Conservation (phyloP, 768 basidiomycete genomes). For the Trametes cingulata region DNA sequence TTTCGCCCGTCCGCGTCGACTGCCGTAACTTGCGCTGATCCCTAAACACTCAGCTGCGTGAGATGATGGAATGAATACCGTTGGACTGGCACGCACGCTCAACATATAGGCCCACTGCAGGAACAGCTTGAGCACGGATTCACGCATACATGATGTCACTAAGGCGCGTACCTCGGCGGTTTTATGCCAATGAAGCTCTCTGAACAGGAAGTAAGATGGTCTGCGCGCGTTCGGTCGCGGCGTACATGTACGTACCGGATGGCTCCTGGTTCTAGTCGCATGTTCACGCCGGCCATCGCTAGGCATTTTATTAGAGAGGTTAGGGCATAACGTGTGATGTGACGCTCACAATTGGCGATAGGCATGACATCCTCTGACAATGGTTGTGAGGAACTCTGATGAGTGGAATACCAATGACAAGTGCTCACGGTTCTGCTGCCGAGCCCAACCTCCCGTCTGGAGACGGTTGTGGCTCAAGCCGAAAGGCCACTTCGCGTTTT, state of each 20-base stretch:
- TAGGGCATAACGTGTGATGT: constrained; percentile 5
- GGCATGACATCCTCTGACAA: constrained; percentile 40
- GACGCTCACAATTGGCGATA: constrained; percentile 33
- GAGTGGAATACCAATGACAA: neutral
- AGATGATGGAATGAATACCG: too few relatives aligned
- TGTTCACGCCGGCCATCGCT: constrained; percentile 35
- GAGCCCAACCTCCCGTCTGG: constrained; percentile 62
- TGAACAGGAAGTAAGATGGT: constrained; percentile 1
- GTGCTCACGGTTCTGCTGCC: constrained; percentile 54
- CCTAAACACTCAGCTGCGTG: neutral
- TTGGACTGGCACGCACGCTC: constrained; percentile 28
- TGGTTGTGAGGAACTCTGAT: neutral
- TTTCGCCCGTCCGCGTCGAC: constrained; percentile 49
- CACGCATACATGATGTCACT: too few relatives aligned
- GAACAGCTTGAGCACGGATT: neutral
- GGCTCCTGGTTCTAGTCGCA: constrained; percentile 37
- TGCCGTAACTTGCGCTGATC: constrained; percentile 41
- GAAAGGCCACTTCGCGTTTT: constrained; percentile 65
- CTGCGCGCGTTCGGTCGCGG: too few relatives aligned
- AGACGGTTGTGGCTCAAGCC: constrained; percentile 61
- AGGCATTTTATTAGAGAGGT: neutral
- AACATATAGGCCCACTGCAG: constrained; percentile 33
- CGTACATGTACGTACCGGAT: constrained; percentile 28
- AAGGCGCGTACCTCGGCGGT: constrained; percentile 24
- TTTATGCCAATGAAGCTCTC: constrained; percentile 37